Conservation (phyloP, 345 rosid species). For the Eucalyptus melliodora region DNA sequence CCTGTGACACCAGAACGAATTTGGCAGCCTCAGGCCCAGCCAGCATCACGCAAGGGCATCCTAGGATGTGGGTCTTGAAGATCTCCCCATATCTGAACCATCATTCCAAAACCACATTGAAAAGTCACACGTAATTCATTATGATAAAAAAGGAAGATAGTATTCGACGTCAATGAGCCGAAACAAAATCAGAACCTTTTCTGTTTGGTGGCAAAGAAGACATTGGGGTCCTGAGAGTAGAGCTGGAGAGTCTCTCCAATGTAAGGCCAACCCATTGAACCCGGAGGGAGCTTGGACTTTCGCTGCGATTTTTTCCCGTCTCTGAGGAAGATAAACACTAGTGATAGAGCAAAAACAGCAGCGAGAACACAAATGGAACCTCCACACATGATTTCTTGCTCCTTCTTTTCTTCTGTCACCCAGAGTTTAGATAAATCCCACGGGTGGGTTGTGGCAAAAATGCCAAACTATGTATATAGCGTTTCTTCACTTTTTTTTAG, state of each 20-base stretch:
- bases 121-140: not conserved
- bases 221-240: conserved; percentile 57
- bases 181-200: conserved; percentile 22
- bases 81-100: conserved; percentile 66
- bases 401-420: not conserved
- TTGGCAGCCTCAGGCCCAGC: conserved; percentile 85
- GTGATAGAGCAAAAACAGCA: conserved; percentile 1
- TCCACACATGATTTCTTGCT: not conserved
- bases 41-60: conserved; percentile 90
- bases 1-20: conserved; percentile 53
- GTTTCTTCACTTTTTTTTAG: not conserved
- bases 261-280: conserved; percentile 72
- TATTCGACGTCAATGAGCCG: not conserved
- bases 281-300: conserved; percentile 36
- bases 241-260: conserved; percentile 64
- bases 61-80: conserved; percentile 82
- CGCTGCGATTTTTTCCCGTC: not conserved
- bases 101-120: not conserved
- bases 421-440: not conserved
- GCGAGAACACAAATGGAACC: not conserved
- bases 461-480: not conserved
- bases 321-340: not conserved
- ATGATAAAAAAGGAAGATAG: not conserved
- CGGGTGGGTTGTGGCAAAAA: not conserved
- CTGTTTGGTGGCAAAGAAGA: conserved; percentile 45